These are phyloP conservation scores for Dactylellina drechsleri DNA, from an alignment of 2,329 filamentous ascomycete genomes.

Conservation along the genomic window DNA sequence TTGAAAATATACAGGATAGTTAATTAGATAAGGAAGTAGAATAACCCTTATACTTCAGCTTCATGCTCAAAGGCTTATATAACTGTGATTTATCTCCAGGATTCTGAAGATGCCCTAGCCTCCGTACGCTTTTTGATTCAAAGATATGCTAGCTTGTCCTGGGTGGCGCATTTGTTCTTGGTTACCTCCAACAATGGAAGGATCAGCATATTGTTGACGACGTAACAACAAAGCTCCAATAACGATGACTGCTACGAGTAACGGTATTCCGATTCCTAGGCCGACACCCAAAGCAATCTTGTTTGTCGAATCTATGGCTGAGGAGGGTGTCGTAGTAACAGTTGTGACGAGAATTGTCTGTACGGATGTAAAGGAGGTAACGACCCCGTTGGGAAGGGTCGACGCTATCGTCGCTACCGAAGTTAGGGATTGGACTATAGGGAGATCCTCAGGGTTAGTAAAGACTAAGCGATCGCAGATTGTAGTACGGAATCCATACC, in stretches of 20 bases:
- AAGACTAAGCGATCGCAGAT: no score
- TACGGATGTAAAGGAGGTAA: conserved; percentile 6
- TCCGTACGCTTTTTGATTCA: background rate
- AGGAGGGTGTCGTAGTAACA: background rate
- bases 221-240: conserved; percentile 7
- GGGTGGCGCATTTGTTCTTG: background rate
- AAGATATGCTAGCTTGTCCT: background rate
- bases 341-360: conserved; percentile 13
- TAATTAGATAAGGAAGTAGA: background rate
- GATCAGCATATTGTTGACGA: background rate
- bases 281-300: conserved; percentile 22
- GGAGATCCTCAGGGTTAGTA: no score
- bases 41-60: no score
- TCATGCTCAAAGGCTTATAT: background rate
- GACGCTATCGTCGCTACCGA: conserved; percentile 9
- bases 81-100: background rate
- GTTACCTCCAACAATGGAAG: conserved; percentile 3
- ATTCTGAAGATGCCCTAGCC: background rate
- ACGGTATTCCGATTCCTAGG: conserved; percentile 15
- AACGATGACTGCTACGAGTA: conserved; percentile 4
- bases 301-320: background rate
- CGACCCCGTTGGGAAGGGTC: conserved; percentile 5
- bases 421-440: background rate
- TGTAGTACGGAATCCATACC: background rate
- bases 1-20: no score